phyloP scores from a whole-genome alignment of 768 basidiomycete species.

The Amanita phalloides region DNA sequence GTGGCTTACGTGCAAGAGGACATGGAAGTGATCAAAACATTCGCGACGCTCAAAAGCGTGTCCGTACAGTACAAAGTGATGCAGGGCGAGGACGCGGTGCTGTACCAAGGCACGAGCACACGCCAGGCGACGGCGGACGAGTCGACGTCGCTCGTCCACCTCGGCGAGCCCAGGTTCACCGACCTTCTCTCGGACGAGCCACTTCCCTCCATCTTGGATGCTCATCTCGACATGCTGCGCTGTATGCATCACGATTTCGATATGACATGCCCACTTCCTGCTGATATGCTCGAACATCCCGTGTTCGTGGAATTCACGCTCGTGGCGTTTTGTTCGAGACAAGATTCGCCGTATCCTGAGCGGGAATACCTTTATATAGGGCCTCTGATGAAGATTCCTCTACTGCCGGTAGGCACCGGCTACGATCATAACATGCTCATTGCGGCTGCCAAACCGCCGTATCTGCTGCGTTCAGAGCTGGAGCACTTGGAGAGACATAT shows the following conservation, averaged over 20 bases:
- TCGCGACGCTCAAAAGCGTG: not conserved
- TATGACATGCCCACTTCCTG: not conserved
- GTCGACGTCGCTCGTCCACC: not conserved
- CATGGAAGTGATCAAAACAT: not conserved
- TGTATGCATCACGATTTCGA: slow-evolving; percentile 1
- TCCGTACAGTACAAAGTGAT: not conserved
- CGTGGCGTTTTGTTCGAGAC: not conserved
- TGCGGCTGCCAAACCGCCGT: not conserved
- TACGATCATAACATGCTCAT: not conserved
- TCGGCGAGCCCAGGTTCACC: not conserved
- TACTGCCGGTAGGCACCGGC: not conserved
- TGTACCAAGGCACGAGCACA: not conserved
- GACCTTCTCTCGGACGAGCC: not conserved
- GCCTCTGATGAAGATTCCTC: not conserved
- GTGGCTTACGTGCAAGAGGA: not conserved
- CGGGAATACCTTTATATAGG: not conserved
- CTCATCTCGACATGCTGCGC: not conserved
- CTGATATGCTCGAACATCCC: not conserved
- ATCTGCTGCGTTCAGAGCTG: not conserved
- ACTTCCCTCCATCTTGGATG: not conserved
- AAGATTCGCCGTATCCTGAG: not conserved
- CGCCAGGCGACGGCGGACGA: not conserved
- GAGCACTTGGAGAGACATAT: not conserved
- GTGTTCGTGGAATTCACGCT: not conserved
- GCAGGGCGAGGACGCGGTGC: not conserved